phyloP scores from a whole-genome alignment of 106 monocot genomes.

The Dendrobium catenatum region DNA sequence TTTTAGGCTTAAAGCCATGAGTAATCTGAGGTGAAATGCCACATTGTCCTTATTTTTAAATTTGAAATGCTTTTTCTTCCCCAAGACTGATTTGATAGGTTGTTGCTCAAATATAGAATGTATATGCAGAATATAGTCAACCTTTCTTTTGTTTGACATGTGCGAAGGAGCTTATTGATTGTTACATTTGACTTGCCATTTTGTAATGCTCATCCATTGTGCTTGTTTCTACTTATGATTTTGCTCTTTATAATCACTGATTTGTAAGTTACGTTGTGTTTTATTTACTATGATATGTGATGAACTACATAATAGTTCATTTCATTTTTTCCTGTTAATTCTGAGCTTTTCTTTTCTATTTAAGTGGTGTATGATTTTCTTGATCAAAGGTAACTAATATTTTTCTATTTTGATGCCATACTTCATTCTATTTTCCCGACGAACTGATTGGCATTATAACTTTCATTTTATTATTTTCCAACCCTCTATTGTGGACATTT shows the following conservation, averaged over 20 bases:
- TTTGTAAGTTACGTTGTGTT: neutral
- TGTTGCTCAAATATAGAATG: too few relatives aligned
- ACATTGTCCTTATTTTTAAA: too few relatives aligned
- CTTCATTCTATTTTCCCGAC: neutral
- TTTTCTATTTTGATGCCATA: neutral
- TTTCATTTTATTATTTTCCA: neutral
- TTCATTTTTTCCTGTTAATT: neutral
- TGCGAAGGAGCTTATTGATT: neutral
- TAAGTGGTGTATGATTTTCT: neutral
- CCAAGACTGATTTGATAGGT: too few relatives aligned
- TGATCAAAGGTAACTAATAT: neutral
- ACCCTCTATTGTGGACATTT: neutral
- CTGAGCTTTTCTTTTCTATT: neutral
- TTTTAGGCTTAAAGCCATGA: too few relatives aligned
- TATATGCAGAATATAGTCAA: neutral
- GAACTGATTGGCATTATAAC: neutral
- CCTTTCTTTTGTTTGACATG: neutral
- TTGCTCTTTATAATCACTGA: neutral
- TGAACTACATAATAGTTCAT: neutral
- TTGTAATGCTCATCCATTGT: neutral
- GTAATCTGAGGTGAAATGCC: too few relatives aligned
- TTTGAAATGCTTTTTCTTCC: too few relatives aligned
- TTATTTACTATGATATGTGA: neutral
- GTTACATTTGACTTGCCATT: neutral
- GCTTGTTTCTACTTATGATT: neutral